A percentile compares a stretch with the other conserved stretches of the same genome.
Conservation (phyloP, 2,329 filamentous ascomycete species). For the Aspergillus melleus region DNA sequence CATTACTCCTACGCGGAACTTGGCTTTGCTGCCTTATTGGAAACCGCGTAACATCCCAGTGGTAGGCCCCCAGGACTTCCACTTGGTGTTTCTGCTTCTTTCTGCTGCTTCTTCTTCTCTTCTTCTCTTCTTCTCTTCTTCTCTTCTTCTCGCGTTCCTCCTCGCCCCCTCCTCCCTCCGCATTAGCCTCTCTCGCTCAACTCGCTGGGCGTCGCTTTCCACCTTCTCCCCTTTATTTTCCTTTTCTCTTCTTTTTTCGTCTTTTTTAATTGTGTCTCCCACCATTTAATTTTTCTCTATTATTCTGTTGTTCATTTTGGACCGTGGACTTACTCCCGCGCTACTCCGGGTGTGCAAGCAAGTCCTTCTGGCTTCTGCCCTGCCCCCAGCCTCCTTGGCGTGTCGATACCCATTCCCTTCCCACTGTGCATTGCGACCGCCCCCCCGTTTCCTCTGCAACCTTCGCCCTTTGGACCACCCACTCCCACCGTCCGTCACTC, state of each 20-base stretch:
- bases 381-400: slow-evolving; percentile 13
- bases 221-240: not conserved
- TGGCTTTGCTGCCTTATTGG: no score
- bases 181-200: slow-evolving; percentile 10
- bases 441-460: slow-evolving; percentile 1
- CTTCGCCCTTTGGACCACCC: slow-evolving; percentile 12
- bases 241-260: no score
- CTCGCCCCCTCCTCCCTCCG: slow-evolving; percentile 14
- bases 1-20: no score
- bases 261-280: not conserved
- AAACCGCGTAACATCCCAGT: no score
- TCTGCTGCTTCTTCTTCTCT: no score
- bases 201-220: slow-evolving; percentile 1
- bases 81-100: no score
- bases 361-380: slow-evolving; percentile 11
- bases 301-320: not conserved
- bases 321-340: slow-evolving; percentile 15
- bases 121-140: no score
- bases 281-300: not conserved
- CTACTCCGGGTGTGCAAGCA: slow-evolving; percentile 19
- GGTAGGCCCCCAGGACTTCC: no score
- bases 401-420: slow-evolving; percentile 24
- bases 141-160: not conserved
- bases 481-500: slow-evolving; percentile 10
- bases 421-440: slow-evolving; percentile 17